Evolutionary conservation across 495 filamentous ascomycete genomes (phyloP).

Genomic region (Trichocladium uniseriatum): DNA sequence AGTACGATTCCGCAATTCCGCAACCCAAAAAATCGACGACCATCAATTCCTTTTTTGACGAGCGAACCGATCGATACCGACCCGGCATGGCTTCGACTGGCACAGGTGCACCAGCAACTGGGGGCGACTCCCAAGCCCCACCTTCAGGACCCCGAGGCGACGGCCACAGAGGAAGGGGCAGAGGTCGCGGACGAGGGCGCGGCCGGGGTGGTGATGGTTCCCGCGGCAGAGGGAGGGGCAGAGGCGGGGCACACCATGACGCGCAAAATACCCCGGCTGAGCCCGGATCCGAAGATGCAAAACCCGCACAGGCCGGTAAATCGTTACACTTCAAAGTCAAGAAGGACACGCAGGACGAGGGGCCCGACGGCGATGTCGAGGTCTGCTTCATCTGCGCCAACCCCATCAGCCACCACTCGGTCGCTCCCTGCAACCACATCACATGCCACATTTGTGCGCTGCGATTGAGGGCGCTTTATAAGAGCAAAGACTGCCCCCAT

Average conservation of each 20-base stretch:
- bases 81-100: conserved; percentile 18
- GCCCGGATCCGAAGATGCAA: conserved; percentile 2
- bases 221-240: conserved; percentile 3
- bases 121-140: neutral
- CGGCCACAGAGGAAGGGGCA: conserved; percentile 29
- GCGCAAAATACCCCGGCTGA: neutral
- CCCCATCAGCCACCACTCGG: conserved; percentile 67
- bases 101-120: conserved; percentile 5
- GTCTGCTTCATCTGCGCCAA: conserved; percentile 97
- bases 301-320: conserved; percentile 8
- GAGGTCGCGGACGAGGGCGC: conserved; percentile 24
- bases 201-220: conserved; percentile 11
- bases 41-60: neutral
- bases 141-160: conserved; percentile 25
- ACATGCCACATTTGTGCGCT: conserved; percentile 94
- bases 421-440: conserved; percentile 88
- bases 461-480: conserved; percentile 83
- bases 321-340: conserved; percentile 16
- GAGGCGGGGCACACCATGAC: conserved; percentile 10
- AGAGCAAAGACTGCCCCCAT: conserved; percentile 88
- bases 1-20: no score
- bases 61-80: neutral
- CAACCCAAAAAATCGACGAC: neutral
- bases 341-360: conserved; percentile 14
- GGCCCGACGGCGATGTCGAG: conserved; percentile 53